Percentiles rank a stretch among this genome's conserved stretches.
Evolutionary conservation across 371 early-diverging fungal genomes (phyloP).

Genomic region (Syncephalastrum racemosum): DNA sequence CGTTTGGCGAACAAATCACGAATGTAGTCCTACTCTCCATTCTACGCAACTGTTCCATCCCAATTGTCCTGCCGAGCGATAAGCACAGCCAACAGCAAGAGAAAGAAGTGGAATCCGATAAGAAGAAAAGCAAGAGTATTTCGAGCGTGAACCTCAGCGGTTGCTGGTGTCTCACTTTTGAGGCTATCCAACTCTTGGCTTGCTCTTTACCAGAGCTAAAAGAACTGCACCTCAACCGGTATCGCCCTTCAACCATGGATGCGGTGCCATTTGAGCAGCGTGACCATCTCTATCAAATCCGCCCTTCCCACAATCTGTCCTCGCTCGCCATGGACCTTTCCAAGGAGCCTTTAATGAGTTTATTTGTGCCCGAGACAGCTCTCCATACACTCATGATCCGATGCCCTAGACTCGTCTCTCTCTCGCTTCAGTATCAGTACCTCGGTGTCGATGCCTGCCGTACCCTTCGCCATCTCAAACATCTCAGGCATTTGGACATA

Average conservation of each 20-base stretch:
- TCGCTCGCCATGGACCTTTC: slow-evolving; percentile 37
- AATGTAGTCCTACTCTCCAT: slow-evolving; percentile 25
- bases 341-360: slow-evolving; percentile 20
- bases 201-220: slow-evolving; percentile 22
- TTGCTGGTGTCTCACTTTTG: slow-evolving; percentile 30
- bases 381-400: slow-evolving; percentile 11
- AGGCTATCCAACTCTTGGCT: slow-evolving; percentile 23
- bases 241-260: slow-evolving; percentile 9
- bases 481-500: slow-evolving; percentile 36
- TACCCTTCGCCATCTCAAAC: slow-evolving; percentile 9
- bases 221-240: slow-evolving; percentile 25
- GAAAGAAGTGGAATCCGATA: not conserved
- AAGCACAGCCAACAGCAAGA: not conserved
- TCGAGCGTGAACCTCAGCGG: slow-evolving; percentile 36
- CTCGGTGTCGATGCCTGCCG: slow-evolving; percentile 12
- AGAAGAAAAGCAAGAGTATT: slow-evolving; percentile 1
- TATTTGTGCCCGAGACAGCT: slow-evolving; percentile 22
- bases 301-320: slow-evolving; percentile 35
- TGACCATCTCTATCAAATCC: slow-evolving; percentile 42
- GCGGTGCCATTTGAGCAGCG: slow-evolving; percentile 28
- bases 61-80: slow-evolving; percentile 10
- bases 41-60: slow-evolving; percentile 21
- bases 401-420: slow-evolving; percentile 10
- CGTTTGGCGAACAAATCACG: slow-evolving; percentile 17
- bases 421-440: slow-evolving; percentile 41